phyloP scores from a whole-genome alignment of 2,329 filamentous ascomycete genomes.

The Aspergillus phoenicis region DNA sequence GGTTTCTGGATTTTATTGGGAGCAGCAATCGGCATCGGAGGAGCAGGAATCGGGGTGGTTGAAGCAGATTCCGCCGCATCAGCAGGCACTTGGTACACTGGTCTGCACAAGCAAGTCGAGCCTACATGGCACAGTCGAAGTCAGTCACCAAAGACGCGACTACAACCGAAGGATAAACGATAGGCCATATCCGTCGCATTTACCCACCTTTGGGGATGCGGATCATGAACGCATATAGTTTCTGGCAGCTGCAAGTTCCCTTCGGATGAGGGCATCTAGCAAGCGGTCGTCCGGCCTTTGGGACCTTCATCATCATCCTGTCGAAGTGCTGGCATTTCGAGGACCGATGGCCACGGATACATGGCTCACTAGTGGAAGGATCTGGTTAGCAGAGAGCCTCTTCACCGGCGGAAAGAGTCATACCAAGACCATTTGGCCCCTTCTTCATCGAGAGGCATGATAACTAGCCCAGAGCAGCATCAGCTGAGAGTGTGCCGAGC shows the following conservation, averaged over 20 bases:
- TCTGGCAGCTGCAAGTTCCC: slow-evolving; percentile 46
- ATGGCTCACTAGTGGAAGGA: slow-evolving; percentile 44
- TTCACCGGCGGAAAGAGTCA: slow-evolving; percentile 5
- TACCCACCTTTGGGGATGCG: slow-evolving; percentile 46
- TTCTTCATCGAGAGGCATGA: slow-evolving; percentile 49
- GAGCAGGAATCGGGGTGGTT: slow-evolving; percentile 17
- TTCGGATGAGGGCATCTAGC: slow-evolving; percentile 52
- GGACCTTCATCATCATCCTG: slow-evolving; percentile 53
- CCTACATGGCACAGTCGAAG: slow-evolving; percentile 29
- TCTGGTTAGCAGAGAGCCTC: not conserved
- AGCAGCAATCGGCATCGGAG: slow-evolving; percentile 27
- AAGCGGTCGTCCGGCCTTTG: slow-evolving; percentile 51
- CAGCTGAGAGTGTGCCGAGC: not conserved
- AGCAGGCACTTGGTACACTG: slow-evolving; percentile 43
- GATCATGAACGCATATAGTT: slow-evolving; percentile 48
- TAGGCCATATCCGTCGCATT: not conserved
- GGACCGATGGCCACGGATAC: slow-evolving; percentile 52
- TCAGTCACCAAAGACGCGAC: slow-evolving; percentile 9
- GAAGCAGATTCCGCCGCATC: slow-evolving; percentile 24
- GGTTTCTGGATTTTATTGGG: slow-evolving; percentile 41
- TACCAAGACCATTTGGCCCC: slow-evolving; percentile 52
- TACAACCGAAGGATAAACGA: not conserved
- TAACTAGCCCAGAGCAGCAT: slow-evolving; percentile 8
- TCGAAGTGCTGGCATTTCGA: slow-evolving; percentile 54
- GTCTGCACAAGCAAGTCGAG: slow-evolving; percentile 45